phyloP scores from a whole-genome alignment of 768 basidiomycete species.

The Russula olivacea region DNA sequence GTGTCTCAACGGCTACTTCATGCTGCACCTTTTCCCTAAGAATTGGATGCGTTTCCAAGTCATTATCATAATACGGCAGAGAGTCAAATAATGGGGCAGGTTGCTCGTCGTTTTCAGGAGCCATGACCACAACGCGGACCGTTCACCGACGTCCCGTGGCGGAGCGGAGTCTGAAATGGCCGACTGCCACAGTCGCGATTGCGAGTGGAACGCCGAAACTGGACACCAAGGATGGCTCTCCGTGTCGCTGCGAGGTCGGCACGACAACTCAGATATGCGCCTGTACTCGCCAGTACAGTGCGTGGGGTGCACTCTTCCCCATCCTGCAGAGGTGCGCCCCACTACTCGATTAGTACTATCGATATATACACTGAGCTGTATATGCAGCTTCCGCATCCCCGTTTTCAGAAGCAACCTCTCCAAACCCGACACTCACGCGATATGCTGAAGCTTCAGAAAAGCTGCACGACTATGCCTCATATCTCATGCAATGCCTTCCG shows the following conservation, averaged over 20 bases:
- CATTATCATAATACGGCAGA: conserved; percentile 92
- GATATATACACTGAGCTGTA: background rate
- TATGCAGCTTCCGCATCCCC: conserved; percentile 61
- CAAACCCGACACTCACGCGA: conserved; percentile 72
- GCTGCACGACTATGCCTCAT: conserved; percentile 89
- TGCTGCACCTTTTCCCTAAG: conserved; percentile 70
- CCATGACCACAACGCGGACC: background rate
- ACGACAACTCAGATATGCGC: conserved; percentile 45
- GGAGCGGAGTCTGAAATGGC: conserved; percentile 25
- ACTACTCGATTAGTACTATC: background rate
- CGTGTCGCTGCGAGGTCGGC: conserved; percentile 42
- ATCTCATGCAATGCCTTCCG: conserved; percentile 87
- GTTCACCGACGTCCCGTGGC: background rate
- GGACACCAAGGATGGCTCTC: conserved; percentile 37
- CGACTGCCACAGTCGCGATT: background rate
- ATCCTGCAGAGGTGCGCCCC: conserved; percentile 41
- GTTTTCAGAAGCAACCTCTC: conserved; percentile 84
- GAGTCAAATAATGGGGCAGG: conserved; percentile 62
- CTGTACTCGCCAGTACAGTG: conserved; percentile 32
- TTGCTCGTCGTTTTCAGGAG: conserved; percentile 1
- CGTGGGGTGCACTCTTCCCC: conserved; percentile 29
- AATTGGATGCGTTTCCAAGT: conserved; percentile 68
- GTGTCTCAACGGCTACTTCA: conserved; percentile 66
- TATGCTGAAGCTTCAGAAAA: conserved; percentile 69
- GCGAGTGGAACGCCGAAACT: background rate